These are phyloP conservation scores for Rhodosporidiobolus sp. DNA, from an alignment of 768 basidiomycete genomes.

Conservation along the genomic window DNA sequence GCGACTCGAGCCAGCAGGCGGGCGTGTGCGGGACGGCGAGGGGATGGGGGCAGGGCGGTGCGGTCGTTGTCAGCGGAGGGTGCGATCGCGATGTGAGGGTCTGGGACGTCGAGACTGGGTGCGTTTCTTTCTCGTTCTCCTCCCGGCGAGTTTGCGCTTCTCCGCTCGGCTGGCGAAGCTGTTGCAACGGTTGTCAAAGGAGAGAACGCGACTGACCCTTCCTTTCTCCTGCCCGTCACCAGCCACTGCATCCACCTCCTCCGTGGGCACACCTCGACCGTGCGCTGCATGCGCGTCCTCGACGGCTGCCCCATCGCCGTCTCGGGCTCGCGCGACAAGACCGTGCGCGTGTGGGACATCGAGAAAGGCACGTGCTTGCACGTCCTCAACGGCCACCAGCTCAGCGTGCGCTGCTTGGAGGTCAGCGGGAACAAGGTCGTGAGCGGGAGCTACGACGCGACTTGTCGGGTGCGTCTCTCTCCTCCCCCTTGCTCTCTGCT, in stretches of 20 bases:
- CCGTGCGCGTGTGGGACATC: slow-evolving; percentile 89
- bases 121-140: slow-evolving; percentile 42
- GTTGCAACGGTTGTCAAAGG: neutral
- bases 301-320: slow-evolving; percentile 84
- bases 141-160: slow-evolving; percentile 3
- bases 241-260: slow-evolving; percentile 73
- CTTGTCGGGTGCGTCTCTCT: slow-evolving; percentile 62
- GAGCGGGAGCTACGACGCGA: slow-evolving; percentile 90
- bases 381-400: slow-evolving; percentile 69
- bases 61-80: slow-evolving; percentile 83
- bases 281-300: slow-evolving; percentile 82
- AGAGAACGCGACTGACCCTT: neutral
- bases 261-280: slow-evolving; percentile 80
- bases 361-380: slow-evolving; percentile 61
- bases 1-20: slow-evolving; percentile 43
- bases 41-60: slow-evolving; percentile 84
- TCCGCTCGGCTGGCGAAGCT: neutral
- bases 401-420: slow-evolving; percentile 83
- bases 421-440: slow-evolving; percentile 77
- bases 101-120: slow-evolving; percentile 88
- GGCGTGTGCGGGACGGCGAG: slow-evolving; percentile 62
- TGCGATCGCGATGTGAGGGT: slow-evolving; percentile 89
- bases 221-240: slow-evolving; percentile 48
- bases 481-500: neutral
- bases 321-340: slow-evolving; percentile 81